Percentiles rank a stretch among this genome's conserved stretches.
Evolutionary conservation across 2,329 filamentous ascomycete genomes (phyloP).

Genomic region (Penicillium sp.): DNA sequence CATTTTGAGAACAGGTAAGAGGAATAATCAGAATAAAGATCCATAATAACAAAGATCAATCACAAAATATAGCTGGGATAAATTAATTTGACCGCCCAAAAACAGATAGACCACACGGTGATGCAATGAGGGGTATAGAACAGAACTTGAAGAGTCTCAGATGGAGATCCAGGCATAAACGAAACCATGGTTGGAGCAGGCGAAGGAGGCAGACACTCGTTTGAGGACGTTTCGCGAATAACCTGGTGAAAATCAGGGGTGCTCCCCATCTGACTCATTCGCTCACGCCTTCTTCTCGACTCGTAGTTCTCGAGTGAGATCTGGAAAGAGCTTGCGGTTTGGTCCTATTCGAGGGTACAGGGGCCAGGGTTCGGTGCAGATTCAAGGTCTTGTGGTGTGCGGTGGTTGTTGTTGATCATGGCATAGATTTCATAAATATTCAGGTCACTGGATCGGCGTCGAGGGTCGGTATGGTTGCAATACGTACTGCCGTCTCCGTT

Average conservation of each 20-base stretch:
- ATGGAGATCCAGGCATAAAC: not conserved
- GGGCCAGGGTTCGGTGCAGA: not conserved
- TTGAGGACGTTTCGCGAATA: conserved; percentile 15
- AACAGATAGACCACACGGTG: not conserved
- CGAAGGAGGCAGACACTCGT: conserved; percentile 4
- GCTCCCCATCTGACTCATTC: not conserved
- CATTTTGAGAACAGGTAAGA: not conserved
- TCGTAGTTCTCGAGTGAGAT: not conserved
- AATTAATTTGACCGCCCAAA: not conserved
- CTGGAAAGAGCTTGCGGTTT: not conserved
- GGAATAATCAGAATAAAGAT: not conserved
- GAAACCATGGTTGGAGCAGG: not conserved
- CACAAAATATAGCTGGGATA: not conserved
- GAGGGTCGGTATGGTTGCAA: not conserved
- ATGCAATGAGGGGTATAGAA: conserved; percentile 1
- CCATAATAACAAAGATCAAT: not conserved
- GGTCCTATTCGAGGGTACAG: not conserved
- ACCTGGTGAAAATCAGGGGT: conserved; percentile 24
- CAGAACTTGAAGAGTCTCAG: not conserved
- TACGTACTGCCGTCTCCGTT: not conserved
- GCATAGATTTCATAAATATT: not conserved
- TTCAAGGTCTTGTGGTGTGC: not conserved
- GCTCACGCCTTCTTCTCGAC: not conserved
- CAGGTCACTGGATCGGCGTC: not conserved
- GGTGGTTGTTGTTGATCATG: not conserved